Percentiles rank a stretch among this genome's conserved stretches.
Evolutionary conservation across 2,329 filamentous ascomycete species (phyloP).

Genomic region (Fusarium verrucosum): DNA sequence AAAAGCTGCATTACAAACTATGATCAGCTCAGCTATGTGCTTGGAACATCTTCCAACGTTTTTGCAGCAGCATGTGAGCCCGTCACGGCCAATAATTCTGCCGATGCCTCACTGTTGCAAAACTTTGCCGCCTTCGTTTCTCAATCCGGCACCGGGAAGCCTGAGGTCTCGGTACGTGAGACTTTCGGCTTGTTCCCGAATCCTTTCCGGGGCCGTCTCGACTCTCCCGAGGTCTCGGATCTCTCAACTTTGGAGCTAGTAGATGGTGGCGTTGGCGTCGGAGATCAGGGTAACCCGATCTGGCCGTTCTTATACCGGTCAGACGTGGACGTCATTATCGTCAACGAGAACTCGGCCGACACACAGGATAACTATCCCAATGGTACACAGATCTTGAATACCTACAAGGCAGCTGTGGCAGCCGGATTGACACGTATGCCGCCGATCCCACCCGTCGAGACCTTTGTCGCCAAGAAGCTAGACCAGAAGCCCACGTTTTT

Average conservation of each 20-base stretch:
- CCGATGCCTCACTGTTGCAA: not conserved
- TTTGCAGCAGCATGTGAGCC: conserved; percentile 8
- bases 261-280: conserved; percentile 1
- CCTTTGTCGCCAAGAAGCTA: conserved; percentile 3
- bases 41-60: conserved; percentile 4
- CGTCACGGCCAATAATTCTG: not conserved
- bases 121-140: conserved; percentile 2
- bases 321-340: conserved; percentile 3
- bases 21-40: conserved; percentile 9
- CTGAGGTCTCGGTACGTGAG: not conserved
- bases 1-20: conserved; percentile 8
- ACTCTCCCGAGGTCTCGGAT: not conserved
- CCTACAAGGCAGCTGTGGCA: conserved; percentile 2
- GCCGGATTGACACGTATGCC: not conserved
- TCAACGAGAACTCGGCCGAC: conserved; percentile 12
- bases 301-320: conserved; percentile 7
- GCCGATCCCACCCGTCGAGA: not conserved
- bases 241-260: conserved; percentile 2
- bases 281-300: conserved; percentile 2
- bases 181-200: not conserved
- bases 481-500: conserved; percentile 7
- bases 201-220: not conserved
- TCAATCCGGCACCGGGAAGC: not conserved
- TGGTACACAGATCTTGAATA: conserved; percentile 3
- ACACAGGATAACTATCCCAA: not conserved